These are phyloP conservation scores for Amphicarpaea edgeworthii DNA, from an alignment of 306 rosid genomes.

Conservation along the genomic window DNA sequence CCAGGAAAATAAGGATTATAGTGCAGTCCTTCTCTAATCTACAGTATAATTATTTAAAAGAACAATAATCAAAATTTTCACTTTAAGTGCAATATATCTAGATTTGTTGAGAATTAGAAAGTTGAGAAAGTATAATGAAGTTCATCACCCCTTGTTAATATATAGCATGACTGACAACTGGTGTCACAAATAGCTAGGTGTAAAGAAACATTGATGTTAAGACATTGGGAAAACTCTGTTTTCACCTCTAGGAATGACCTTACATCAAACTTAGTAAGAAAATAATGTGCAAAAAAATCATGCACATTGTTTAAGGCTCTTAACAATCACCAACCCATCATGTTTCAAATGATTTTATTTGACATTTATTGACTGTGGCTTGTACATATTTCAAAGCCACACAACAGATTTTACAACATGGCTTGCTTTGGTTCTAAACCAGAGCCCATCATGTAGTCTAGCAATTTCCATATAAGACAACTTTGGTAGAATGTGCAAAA, in stretches of 20 bases:
- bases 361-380: too few relatives aligned
- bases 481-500: not conserved
- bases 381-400: too few relatives aligned
- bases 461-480: conserved; percentile 10
- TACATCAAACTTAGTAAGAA: not conserved
- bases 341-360: too few relatives aligned
- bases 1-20: conserved; percentile 99
- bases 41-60: conserved; percentile 51
- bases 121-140: conserved; percentile 24
- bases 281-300: conserved; percentile 10
- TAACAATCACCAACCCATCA: not conserved
- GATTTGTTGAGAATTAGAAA: conserved; percentile 10
- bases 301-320: conserved; percentile 23
- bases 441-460: not conserved
- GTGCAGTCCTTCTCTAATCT: conserved; percentile 96
- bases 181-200: not conserved
- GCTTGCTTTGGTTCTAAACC: conserved; percentile 9
- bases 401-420: not conserved
- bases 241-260: conserved; percentile 21
- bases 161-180: conserved; percentile 15
- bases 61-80: conserved; percentile 8
- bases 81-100: conserved; percentile 10
- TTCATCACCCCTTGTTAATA: conserved; percentile 8
- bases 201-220: not conserved
- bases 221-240: not conserved